Conservation (phyloP, 352 stramenopile genomes). For the Globisporangium alternatum region DNA sequence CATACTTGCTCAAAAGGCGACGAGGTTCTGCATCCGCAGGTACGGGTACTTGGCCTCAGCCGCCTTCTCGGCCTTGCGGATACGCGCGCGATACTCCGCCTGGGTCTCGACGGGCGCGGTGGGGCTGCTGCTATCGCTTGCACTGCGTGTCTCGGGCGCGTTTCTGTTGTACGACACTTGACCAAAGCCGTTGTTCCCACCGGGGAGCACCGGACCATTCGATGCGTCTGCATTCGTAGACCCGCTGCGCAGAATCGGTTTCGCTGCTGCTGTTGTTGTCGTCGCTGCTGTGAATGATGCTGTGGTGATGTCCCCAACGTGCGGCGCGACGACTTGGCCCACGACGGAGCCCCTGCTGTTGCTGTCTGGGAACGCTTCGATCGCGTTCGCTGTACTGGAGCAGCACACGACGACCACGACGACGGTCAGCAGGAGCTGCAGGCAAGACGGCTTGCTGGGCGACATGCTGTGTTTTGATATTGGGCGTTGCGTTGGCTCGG, state of each 20-base stretch:
- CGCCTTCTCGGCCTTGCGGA: conserved; percentile 16
- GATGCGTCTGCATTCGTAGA: background rate
- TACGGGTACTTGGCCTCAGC: conserved; percentile 25
- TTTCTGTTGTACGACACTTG: conserved; percentile 26
- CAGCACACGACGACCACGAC: conserved; percentile 1
- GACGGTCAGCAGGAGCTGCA: background rate
- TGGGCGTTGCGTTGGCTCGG: background rate
- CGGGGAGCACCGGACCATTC: conserved; percentile 16
- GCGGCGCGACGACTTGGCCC: conserved; percentile 9
- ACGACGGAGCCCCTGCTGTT: background rate
- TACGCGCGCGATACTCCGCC: conserved; percentile 14
- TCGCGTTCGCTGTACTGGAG: conserved; percentile 1
- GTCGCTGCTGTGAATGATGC: background rate
- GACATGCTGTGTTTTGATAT: background rate
- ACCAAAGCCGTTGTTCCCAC: conserved; percentile 29
- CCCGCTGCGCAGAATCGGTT: background rate
- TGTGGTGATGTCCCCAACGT: background rate
- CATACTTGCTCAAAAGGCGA: conserved; percentile 22
- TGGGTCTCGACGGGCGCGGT: conserved; percentile 18
- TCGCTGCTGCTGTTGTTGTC: background rate
- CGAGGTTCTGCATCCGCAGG: conserved; percentile 24
- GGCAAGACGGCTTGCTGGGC: background rate
- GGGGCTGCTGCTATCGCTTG: conserved; percentile 5
- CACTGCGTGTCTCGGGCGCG: background rate
- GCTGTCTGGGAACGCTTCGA: conserved; percentile 12